These are phyloP conservation scores for Colletotrichum sp. DNA, from an alignment of 2,329 filamentous ascomycete species.

Conservation along the genomic window DNA sequence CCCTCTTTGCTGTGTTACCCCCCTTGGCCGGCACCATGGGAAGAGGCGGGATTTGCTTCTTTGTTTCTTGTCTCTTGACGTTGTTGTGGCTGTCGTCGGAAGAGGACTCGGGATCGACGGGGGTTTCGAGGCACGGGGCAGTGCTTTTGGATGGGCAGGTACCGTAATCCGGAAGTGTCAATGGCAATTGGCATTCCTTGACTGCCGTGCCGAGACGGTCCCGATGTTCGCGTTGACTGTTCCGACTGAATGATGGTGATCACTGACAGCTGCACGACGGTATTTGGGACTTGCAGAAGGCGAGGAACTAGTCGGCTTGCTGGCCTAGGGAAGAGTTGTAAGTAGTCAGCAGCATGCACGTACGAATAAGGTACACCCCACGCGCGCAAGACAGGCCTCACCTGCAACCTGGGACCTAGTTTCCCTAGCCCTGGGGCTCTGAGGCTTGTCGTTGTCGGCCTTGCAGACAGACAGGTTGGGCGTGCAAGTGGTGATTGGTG, in stretches of 20 bases:
- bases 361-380: neutral
- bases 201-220: neutral
- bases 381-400: neutral
- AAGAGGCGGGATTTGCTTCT: neutral
- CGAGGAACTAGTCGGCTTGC: neutral
- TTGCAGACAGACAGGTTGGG: neutral
- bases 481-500: neutral
- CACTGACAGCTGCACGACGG: neutral
- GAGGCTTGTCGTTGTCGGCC: neutral
- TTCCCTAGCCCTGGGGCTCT: neutral
- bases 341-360: neutral
- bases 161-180: neutral
- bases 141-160: neutral
- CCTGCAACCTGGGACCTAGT: neutral
- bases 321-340: neutral
- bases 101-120: neutral
- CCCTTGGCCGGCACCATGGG: neutral
- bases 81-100: neutral
- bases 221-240: neutral
- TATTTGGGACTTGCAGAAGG: neutral
- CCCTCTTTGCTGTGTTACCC: neutral
- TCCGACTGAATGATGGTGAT: neutral
- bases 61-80: slow-evolving; percentile 2
- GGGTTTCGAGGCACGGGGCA: neutral
- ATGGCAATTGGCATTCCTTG: neutral